Conservation (phyloP, 140 eudicot species). For the Oenanthe javanica region DNA sequence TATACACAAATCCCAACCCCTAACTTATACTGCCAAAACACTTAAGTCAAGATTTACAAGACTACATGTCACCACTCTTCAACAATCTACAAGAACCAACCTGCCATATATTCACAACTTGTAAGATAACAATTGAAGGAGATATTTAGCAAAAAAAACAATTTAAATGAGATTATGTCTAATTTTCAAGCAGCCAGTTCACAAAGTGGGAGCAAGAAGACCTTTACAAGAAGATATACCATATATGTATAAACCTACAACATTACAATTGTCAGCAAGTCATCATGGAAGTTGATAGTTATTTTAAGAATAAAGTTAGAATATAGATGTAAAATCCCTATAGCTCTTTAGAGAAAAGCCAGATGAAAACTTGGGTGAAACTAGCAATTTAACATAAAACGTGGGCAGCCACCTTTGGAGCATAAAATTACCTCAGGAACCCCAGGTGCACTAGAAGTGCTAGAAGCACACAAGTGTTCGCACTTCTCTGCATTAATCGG, state of each 20-base stretch:
- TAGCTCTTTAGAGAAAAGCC: neutral
- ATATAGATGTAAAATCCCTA: neutral
- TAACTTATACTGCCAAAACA: neutral
- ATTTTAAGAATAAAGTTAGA: neutral
- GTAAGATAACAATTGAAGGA: neutral
- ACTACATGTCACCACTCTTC: constrained; percentile 9
- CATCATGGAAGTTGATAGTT: neutral
- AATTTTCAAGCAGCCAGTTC: neutral
- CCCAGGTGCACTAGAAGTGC: constrained; percentile 3
- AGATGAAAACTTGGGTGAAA: neutral
- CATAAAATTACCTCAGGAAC: constrained; percentile 19
- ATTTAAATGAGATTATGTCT: neutral
- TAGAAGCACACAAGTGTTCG: constrained; percentile 17
- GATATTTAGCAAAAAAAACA: neutral
- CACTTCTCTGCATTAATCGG: neutral
- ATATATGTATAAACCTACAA: neutral
- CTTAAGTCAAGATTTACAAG: neutral
- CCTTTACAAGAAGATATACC: neutral
- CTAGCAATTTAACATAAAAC: neutral
- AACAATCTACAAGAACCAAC: constrained; percentile 14
- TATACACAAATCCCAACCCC: neutral
- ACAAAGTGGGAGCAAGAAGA: neutral
- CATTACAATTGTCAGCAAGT: neutral
- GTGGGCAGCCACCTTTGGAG: neutral
- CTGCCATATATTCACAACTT: constrained; percentile 15